Conservation (phyloP, 768 basidiomycete genomes). For the Strobilomyces echinocephalus region DNA sequence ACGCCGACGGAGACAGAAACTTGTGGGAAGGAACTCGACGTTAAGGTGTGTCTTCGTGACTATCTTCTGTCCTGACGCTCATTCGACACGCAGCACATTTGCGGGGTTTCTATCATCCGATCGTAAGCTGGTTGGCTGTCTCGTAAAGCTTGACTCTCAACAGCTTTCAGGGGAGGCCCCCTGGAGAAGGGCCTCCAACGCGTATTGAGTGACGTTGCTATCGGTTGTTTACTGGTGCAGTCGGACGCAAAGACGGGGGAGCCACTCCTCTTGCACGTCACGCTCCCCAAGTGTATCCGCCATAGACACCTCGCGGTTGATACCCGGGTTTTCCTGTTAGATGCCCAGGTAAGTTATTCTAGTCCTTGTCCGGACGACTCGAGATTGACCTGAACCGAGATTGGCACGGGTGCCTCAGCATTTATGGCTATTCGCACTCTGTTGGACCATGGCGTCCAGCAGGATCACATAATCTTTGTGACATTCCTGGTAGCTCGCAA, state of each 20-base stretch:
- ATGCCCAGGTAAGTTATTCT: constrained; percentile 62
- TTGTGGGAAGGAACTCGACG: constrained; percentile 58
- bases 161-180: constrained; percentile 66
- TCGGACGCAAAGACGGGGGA: constrained; percentile 82
- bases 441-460: constrained; percentile 84
- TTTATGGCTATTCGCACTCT: constrained; percentile 95
- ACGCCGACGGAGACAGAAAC: constrained; percentile 62
- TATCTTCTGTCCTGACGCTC: background rate
- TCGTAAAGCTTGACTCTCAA: constrained; percentile 1
- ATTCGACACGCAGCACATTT: constrained; percentile 49
- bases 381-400: constrained; percentile 39
- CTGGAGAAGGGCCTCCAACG: constrained; percentile 88
- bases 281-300: constrained; percentile 73
- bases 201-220: constrained; percentile 77
- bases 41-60: constrained; percentile 40
- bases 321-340: constrained; percentile 82
- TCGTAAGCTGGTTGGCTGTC: constrained; percentile 50
- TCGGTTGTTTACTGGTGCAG: constrained; percentile 90
- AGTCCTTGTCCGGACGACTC: background rate
- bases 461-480: constrained; percentile 84
- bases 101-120: constrained; percentile 85
- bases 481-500: constrained; percentile 83
- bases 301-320: constrained; percentile 57
- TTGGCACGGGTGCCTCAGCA: constrained; percentile 88
- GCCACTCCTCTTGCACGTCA: constrained; percentile 77